Conservation (phyloP, 1,284 basidiomycete species). For the Mycosarcoma mackinlayi region DNA sequence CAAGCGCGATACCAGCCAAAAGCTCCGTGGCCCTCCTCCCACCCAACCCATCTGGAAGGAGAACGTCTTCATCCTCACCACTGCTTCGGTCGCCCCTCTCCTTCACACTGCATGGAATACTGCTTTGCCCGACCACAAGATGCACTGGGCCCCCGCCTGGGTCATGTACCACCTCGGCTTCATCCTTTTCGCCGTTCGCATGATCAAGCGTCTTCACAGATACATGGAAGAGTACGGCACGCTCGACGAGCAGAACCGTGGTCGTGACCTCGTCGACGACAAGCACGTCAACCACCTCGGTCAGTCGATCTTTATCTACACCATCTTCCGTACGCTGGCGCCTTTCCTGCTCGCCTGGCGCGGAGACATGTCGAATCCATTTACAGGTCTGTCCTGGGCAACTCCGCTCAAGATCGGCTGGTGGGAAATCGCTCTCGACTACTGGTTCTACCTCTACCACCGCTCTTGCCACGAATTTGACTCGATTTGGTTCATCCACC, state of each 20-base stretch:
- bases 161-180: slow-evolving; percentile 57
- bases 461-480: slow-evolving; percentile 57
- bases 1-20: slow-evolving; percentile 32
- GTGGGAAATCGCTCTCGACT: slow-evolving; percentile 61
- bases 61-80: slow-evolving; percentile 57
- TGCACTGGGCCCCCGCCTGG: slow-evolving; percentile 61
- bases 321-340: slow-evolving; percentile 60
- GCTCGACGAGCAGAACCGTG: slow-evolving; percentile 64
- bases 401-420: slow-evolving; percentile 59
- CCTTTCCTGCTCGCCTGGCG: slow-evolving; percentile 62
- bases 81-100: slow-evolving; percentile 44
- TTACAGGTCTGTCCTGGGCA: slow-evolving; percentile 52
- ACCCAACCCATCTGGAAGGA: slow-evolving; percentile 54
- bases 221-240: slow-evolving; percentile 58
- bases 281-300: slow-evolving; percentile 64
- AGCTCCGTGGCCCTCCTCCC: slow-evolving; percentile 56
- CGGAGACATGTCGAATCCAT: slow-evolving; percentile 58
- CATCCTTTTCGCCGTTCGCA: slow-evolving; percentile 51
- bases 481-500: slow-evolving; percentile 55
- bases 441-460: slow-evolving; percentile 64
- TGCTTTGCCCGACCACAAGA: slow-evolving; percentile 50
- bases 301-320: slow-evolving; percentile 64
- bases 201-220: slow-evolving; percentile 56
- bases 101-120: slow-evolving; percentile 55
- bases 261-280: slow-evolving; percentile 64